Evolutionary conservation across 768 basidiomycete species (phyloP), one percentile per base, ranked within the genome.

Genomic region (Suillus brevipes): DNA sequence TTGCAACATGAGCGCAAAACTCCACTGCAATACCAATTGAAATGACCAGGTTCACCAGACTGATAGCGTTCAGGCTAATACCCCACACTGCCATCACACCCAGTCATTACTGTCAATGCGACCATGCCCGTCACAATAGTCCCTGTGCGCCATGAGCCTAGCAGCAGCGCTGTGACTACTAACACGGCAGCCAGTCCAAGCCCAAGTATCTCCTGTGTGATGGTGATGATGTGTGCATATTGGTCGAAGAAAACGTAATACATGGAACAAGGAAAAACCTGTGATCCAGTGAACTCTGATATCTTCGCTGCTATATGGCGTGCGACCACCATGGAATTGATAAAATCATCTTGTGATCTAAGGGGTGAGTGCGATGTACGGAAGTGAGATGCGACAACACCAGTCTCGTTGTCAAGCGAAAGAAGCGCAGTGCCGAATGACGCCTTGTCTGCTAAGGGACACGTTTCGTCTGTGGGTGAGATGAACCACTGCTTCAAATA

Each of bases 201-300:
- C 0, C 93, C 89, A 2, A 99, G 83, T 58, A 99, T 89, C 72
- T 95, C 88, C 73, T 95, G 88, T 0, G 97, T 95, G 65, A 94
- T 95, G 23, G 88, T 82, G 64, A 93, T 73, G 68, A 99, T 91
- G 68, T 94, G 92, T 13, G 90, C 89, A 73, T 96, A 99, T 76
- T 98, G 95, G 71, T 97, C 95, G 79, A 99, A 99, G 82, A 94
- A 99, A 71, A 99, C 96, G 78, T 99, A 99, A 82, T 94, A 93
- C 5, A 94, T 74, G 13, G 95, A 97, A 76, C 99, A 99, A 0
- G 97, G 95, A 86, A 97, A 99, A 18, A 99, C 92, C 18, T 85
- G 79, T 2, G 87, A 80, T 3, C 95, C 95, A 0, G 87, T 94
- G 50, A 84, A 75, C 66, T 78, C 77, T 2, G 91, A 88, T n/a